phyloP scores from a whole-genome alignment of 208 protist species.

The Trypanosoma avium region DNA sequence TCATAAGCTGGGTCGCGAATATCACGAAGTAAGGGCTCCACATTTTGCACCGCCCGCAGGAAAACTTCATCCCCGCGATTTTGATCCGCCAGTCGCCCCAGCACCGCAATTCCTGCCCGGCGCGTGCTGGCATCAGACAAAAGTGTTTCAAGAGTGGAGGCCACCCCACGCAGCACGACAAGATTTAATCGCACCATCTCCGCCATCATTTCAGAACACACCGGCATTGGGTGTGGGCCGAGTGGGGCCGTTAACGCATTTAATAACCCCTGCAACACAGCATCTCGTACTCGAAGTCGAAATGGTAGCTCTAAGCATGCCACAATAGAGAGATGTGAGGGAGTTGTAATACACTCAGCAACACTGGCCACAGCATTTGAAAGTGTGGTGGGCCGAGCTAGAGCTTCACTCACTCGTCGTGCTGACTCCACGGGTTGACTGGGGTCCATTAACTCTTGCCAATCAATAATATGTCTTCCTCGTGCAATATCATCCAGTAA shows the following conservation, averaged over 20 bases:
- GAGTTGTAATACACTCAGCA: conserved; percentile 45
- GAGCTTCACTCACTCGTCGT: conserved; percentile 20
- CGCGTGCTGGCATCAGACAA: conserved; percentile 41
- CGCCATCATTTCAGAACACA: conserved; percentile 49
- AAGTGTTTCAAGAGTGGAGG: conserved; percentile 49
- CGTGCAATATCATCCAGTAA: conserved; percentile 32
- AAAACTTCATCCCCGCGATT: conserved; percentile 43
- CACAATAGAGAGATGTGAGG: conserved; percentile 54
- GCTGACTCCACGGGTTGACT: conserved; percentile 30
- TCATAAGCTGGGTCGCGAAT: conserved; percentile 58
- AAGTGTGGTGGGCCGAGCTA: conserved; percentile 22
- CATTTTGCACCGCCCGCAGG: conserved; percentile 29
- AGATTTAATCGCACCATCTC: conserved; percentile 54
- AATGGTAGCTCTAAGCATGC: conserved; percentile 38
- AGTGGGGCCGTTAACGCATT: conserved; percentile 30
- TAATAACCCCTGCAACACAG: conserved; percentile 57
- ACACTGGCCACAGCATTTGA: conserved; percentile 25
- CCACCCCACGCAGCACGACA: conserved; percentile 54
- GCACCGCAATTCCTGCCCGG: conserved; percentile 43
- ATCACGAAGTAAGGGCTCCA: conserved; percentile 32
- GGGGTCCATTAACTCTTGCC: conserved; percentile 36
- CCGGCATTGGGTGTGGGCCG: conserved; percentile 24
- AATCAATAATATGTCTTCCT: conserved; percentile 32
- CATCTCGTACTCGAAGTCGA: conserved; percentile 48
- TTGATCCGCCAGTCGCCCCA: conserved; percentile 56